A percentile compares a stretch with the other conserved stretches of the same genome.
These are phyloP conservation scores for Glycine latifolia DNA, from an alignment of 306 rosid genomes.

Conservation along the genomic window DNA sequence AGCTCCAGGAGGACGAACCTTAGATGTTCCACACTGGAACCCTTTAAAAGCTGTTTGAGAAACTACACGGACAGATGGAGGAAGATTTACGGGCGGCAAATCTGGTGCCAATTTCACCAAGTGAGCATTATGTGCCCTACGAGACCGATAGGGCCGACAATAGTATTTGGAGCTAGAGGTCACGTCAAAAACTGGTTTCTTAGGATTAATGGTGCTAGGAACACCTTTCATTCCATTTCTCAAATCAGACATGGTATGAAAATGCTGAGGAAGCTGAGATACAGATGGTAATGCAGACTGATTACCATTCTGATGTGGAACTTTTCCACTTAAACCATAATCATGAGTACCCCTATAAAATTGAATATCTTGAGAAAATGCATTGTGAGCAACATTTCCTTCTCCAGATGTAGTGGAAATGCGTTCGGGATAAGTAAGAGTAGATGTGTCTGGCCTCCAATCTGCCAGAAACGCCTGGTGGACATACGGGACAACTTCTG, in stretches of 20 bases:
- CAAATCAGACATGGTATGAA: conserved; percentile 53
- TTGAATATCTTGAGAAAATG: conserved; percentile 46
- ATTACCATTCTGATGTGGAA: conserved; percentile 55
- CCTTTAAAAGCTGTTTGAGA: conserved; percentile 80
- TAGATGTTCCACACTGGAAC: conserved; percentile 57
- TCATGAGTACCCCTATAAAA: conserved; percentile 45
- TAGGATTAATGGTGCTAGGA: conserved; percentile 48
- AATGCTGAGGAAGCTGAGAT: conserved; percentile 56
- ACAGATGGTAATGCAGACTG: conserved; percentile 49
- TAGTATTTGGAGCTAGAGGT: conserved; percentile 55
- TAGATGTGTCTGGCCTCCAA: conserved; percentile 74
- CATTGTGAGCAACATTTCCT: conserved; percentile 57
- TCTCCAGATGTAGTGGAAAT: conserved; percentile 51
- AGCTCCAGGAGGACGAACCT: conserved; percentile 57
- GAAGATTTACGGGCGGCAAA: conserved; percentile 95
- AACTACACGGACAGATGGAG: conserved; percentile 87
- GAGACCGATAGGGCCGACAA: conserved; percentile 66
- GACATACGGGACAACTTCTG: conserved; percentile 63
- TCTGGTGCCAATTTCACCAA: conserved; percentile 88
- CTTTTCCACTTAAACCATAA: conserved; percentile 52
- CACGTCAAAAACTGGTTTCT: conserved; percentile 51
- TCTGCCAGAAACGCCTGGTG: conserved; percentile 89
- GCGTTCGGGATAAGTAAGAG: conserved; percentile 46
- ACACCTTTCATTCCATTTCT: conserved; percentile 52
- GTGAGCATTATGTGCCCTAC: conserved; percentile 58